Conservation (phyloP, 202 grass and related monocot species). For the Carex sylvatica region DNA sequence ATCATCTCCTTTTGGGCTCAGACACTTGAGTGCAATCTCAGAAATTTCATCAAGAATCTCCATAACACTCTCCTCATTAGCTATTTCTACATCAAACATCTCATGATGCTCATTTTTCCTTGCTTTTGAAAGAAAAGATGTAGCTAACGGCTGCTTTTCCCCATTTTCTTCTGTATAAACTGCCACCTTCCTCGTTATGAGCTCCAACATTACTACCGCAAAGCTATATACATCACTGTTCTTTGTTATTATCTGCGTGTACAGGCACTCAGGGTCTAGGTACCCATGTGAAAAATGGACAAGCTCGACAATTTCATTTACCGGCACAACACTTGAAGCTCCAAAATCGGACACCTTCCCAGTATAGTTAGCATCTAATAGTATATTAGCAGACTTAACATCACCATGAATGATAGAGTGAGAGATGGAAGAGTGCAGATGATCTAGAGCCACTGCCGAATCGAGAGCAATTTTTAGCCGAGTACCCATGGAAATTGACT, state of each 20-base stretch:
- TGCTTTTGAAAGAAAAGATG: slow-evolving; percentile 26
- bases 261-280: slow-evolving; percentile 40
- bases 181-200: slow-evolving; percentile 40
- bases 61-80: slow-evolving; percentile 15
- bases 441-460: slow-evolving; percentile 49
- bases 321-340: slow-evolving; percentile 38
- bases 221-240: slow-evolving; percentile 63
- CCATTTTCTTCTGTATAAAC: slow-evolving; percentile 21
- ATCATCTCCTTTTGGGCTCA: slow-evolving; percentile 36
- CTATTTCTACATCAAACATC: slow-evolving; percentile 40
- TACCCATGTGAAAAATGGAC: slow-evolving; percentile 48
- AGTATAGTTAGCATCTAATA: slow-evolving; percentile 29
- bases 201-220: slow-evolving; percentile 39
- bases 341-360: slow-evolving; percentile 53
- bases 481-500: slow-evolving; percentile 29
- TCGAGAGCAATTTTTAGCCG: slow-evolving; percentile 45
- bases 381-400: slow-evolving; percentile 61
- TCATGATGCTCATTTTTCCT: slow-evolving; percentile 3
- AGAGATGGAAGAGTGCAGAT: slow-evolving; percentile 46
- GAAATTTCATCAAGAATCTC: slow-evolving; percentile 29
- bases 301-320: slow-evolving; percentile 38
- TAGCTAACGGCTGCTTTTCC: slow-evolving; percentile 22
- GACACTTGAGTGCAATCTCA: slow-evolving; percentile 22
- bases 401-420: slow-evolving; percentile 51
- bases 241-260: slow-evolving; percentile 32